Evolutionary conservation across 805 yeast genomes (phyloP).

Genomic region (Candida ulmi): DNA sequence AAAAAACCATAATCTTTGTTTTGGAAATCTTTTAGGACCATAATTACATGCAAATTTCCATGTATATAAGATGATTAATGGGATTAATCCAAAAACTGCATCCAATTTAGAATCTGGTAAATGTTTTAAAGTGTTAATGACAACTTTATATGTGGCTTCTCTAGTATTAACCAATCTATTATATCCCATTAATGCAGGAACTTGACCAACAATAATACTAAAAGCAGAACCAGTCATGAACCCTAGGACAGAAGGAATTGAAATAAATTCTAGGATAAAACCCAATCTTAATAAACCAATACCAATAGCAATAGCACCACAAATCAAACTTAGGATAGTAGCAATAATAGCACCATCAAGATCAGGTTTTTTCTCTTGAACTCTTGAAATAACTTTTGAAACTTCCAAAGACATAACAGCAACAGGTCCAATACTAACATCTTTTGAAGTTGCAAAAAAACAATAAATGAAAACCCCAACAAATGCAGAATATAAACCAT

Average conservation of each 20-base stretch:
- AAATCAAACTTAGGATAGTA: conserved; percentile 67
- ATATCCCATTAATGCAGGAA: conserved; percentile 82
- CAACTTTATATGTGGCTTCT: conserved; percentile 60
- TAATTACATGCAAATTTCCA: conserved; percentile 63
- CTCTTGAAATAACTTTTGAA: conserved; percentile 66
- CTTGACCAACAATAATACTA: conserved; percentile 76
- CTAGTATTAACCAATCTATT: conserved; percentile 63
- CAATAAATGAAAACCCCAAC: conserved; percentile 87
- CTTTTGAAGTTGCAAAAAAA: conserved; percentile 91
- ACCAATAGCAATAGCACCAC: conserved; percentile 83
- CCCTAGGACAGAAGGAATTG: conserved; percentile 89
- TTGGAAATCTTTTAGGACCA: conserved; percentile 62
- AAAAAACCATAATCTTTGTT: conserved; percentile 47
- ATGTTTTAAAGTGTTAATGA: conserved; percentile 66
- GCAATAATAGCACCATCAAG: conserved; percentile 69
- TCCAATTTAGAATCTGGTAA: conserved; percentile 64
- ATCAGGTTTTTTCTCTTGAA: conserved; percentile 44
- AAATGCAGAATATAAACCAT: conserved; percentile 87
- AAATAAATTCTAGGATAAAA: conserved; percentile 81
- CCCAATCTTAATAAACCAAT: conserved; percentile 81
- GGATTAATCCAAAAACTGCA: conserved; percentile 85
- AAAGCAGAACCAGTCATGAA: conserved; percentile 95
- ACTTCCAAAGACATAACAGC: conserved; percentile 92
- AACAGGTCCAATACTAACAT: conserved; percentile 94
- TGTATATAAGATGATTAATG: conserved; percentile 61